Evolutionary conservation across 2,329 filamentous ascomycete genomes (phyloP), one percentile per base, ranked within the genome.

Genomic region (Leptodontidium sp.): DNA sequence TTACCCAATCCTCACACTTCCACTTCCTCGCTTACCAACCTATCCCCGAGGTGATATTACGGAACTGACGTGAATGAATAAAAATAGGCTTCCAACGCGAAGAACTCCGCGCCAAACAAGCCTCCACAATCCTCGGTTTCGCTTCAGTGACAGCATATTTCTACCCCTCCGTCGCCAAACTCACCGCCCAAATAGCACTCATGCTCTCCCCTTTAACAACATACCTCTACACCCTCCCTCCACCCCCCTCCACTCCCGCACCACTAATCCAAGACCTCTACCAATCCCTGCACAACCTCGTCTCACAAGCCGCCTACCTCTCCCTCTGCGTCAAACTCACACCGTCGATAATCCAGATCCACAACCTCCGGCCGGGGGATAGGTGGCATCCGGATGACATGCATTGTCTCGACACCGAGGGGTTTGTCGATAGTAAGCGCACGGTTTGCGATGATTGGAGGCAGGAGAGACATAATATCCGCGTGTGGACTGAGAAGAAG

Each of bases 161-260:
- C 70, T 80, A 82, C 62, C 79, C 80, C 8, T 82, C 84, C 63
- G 82, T 84, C 1, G 81, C 85, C 67, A 84, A 82, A 68, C 79
- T 86, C 40, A 84, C 83, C 52, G 85, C 85, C 58, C 84, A 85
- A 73, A 81, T 86, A 70, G 80, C 82, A 9, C 75, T 83, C 9
- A 64, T 78, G 11, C 63, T 78, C 2, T 29, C 69, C 11, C 76
- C 76, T 14, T 68, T 78, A 0, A 68, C 71, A 1, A 53, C 64
- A 38, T 75, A 72, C 66, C 69, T 77, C 29, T 71, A 73, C 50
- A n/a, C 53, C 21, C 66, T 69, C 1, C 55, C 72, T 2, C 59
- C 66, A 1, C 62, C 49, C 3, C 12, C 55, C 1, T 59, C 38
- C 11, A 38, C 15, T 1, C 14, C 8, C 9, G 62, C 67, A 15